phyloP scores from a whole-genome alignment of 2,329 filamentous ascomycete species.

The Fusarium mangiferae region DNA sequence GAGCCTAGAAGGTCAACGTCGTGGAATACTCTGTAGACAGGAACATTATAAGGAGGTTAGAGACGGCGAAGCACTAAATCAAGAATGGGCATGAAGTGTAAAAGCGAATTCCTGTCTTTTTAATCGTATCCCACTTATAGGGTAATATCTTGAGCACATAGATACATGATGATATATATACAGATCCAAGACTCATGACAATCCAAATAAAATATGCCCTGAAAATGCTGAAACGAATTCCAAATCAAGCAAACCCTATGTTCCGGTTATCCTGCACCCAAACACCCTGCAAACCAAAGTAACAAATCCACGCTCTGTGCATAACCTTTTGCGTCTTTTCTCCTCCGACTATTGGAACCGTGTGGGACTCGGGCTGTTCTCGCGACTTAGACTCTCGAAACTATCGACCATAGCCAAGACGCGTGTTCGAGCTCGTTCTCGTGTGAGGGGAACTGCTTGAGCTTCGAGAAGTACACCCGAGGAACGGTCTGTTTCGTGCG shows the following conservation, averaged over 20 bases:
- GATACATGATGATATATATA: conserved; percentile 21
- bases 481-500: conserved; percentile 46
- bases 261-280: conserved; percentile 17
- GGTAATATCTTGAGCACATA: conserved; percentile 17
- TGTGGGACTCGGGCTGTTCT: conserved; percentile 56
- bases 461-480: conserved; percentile 56
- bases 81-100: not conserved
- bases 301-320: not conserved
- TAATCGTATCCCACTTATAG: not conserved
- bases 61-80: not conserved
- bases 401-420: conserved; percentile 67
- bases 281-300: conserved; percentile 33
- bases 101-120: not conserved
- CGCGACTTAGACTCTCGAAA: conserved; percentile 60
- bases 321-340: not conserved
- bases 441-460: conserved; percentile 55
- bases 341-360: conserved; percentile 9
- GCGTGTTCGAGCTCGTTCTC: conserved; percentile 54
- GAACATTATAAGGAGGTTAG: not conserved
- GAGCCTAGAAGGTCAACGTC: not conserved
- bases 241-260: conserved; percentile 7
- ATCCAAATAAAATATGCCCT: conserved; percentile 11
- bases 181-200: conserved; percentile 12
- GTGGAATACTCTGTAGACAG: not conserved
- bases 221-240: conserved; percentile 10